phyloP scores from a whole-genome alignment of 345 rosid genomes.

The Dipteronia sinensis region DNA sequence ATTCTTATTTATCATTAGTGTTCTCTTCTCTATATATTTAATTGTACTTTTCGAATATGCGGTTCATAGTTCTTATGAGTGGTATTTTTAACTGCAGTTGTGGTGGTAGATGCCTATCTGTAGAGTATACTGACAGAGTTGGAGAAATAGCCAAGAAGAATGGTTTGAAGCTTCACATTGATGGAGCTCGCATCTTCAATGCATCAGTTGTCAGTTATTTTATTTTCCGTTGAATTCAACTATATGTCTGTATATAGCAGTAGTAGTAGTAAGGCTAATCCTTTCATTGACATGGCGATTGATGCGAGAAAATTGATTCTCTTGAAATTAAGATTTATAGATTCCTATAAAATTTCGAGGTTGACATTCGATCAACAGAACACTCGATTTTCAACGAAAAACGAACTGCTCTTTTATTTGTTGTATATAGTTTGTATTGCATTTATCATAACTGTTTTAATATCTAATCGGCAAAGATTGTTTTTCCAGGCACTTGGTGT shows the following conservation, averaged over 20 bases:
- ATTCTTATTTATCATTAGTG: not conserved
- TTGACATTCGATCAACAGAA: not conserved
- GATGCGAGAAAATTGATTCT: not conserved
- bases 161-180: slow-evolving; percentile 89
- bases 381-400: not conserved
- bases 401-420: too few relatives aligned
- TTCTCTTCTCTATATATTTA: not conserved
- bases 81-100: slow-evolving; percentile 48
- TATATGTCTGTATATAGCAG: not conserved
- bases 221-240: not conserved
- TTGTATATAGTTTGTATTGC: too few relatives aligned
- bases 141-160: slow-evolving; percentile 83
- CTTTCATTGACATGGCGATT: slow-evolving; percentile 5
- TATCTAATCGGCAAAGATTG: slow-evolving; percentile 24
- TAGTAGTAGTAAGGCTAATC: not conserved
- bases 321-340: too few relatives aligned
- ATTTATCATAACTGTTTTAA: not conserved
- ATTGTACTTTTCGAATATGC: not conserved
- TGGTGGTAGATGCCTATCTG: slow-evolving; percentile 81
- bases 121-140: slow-evolving; percentile 66
- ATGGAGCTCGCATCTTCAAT: slow-evolving; percentile 95
- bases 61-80: slow-evolving; percentile 12
- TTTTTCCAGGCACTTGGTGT: slow-evolving; percentile 77
- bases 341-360: not conserved
- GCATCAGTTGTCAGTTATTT: slow-evolving; percentile 74